Evolutionary conservation across 2,329 filamentous ascomycete species (phyloP).

Genomic region (Penicillium nordicum): DNA sequence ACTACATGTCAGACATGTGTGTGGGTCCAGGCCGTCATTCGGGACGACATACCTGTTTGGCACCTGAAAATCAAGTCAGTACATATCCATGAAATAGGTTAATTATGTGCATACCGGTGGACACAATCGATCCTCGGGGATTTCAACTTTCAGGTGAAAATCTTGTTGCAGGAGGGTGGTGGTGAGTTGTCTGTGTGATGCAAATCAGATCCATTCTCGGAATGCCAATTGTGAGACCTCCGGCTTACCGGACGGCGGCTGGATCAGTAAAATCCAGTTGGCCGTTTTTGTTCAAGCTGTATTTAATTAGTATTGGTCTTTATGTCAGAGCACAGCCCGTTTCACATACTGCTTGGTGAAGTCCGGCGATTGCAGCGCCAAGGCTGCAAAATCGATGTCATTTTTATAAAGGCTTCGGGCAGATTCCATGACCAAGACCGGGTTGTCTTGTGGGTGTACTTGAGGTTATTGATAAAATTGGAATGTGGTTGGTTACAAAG

Average conservation of each 20-base stretch:
- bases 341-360: slow-evolving; percentile 56
- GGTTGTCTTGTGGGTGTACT: not conserved
- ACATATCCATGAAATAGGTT: not conserved
- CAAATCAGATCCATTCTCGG: slow-evolving; percentile 9
- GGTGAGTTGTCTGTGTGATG: slow-evolving; percentile 58
- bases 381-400: slow-evolving; percentile 59
- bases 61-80: slow-evolving; percentile 31
- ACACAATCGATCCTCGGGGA: slow-evolving; percentile 77
- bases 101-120: slow-evolving; percentile 61
- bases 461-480: not conserved
- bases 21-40: not conserved
- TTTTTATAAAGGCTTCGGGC: slow-evolving; percentile 52
- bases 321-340: not conserved
- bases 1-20: slow-evolving; percentile 10
- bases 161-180: slow-evolving; percentile 72
- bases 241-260: slow-evolving; percentile 63
- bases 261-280: slow-evolving; percentile 80
- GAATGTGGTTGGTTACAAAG: not conserved
- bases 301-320: slow-evolving; percentile 7
- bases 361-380: slow-evolving; percentile 57
- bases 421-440: slow-evolving; percentile 28
- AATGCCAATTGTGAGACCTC: not conserved
- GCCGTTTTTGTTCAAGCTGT: slow-evolving; percentile 51
- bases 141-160: slow-evolving; percentile 66
- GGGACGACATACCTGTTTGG: slow-evolving; percentile 43